Percentiles rank a stretch among this genome's conserved stretches.
Evolutionary conservation across 805 yeast species (phyloP).

Genomic region (Clavispora fructus): DNA sequence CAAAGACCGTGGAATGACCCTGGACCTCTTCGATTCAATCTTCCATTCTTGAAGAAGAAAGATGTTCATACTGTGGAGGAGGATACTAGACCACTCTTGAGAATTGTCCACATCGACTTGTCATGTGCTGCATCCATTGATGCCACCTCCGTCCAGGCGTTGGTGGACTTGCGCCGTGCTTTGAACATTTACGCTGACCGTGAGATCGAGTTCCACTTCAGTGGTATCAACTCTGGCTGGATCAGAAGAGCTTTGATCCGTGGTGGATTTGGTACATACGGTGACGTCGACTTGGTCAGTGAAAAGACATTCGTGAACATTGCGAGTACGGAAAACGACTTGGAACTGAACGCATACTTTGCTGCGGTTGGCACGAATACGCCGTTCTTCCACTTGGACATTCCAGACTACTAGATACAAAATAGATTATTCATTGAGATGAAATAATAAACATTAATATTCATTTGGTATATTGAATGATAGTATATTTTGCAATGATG

Average conservation of each 20-base stretch:
- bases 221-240: conserved; percentile 85
- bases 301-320: conserved; percentile 38
- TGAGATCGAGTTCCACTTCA: conserved; percentile 85
- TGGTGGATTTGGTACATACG: conserved; percentile 70
- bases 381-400: conserved; percentile 75
- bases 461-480: neutral
- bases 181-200: conserved; percentile 70
- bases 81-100: conserved; percentile 59
- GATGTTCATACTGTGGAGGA: conserved; percentile 12
- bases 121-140: conserved; percentile 72
- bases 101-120: conserved; percentile 76
- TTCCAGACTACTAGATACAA: conserved; percentile 46
- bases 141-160: conserved; percentile 71
- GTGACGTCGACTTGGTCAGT: conserved; percentile 35
- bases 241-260: conserved; percentile 67
- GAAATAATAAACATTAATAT: neutral
- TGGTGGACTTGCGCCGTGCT: conserved; percentile 71
- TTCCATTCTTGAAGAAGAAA: conserved; percentile 24
- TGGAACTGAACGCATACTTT: conserved; percentile 34
- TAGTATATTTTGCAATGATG: too few species aligned
- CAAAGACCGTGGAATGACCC: conserved; percentile 91
- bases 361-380: conserved; percentile 62
- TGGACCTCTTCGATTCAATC: conserved; percentile 48
- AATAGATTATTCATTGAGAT: neutral
- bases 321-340: conserved; percentile 25